A percentile compares a stretch with the other conserved stretches of the same genome.
phyloP scores from a whole-genome alignment of 495 filamentous ascomycete genomes.

The Lasiosphaeriaceae sp. region DNA sequence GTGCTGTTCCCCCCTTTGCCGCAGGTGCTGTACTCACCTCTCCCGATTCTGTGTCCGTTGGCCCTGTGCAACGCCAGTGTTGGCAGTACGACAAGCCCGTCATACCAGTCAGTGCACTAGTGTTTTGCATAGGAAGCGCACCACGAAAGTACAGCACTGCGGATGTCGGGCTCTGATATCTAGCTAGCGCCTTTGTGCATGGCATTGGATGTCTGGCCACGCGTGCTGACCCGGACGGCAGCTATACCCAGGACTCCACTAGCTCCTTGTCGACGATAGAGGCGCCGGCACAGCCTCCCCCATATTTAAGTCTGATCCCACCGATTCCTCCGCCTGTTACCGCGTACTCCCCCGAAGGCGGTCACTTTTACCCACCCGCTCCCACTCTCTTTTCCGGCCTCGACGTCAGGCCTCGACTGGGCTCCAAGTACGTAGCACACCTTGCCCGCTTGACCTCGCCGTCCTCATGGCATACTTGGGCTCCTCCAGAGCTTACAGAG shows the following conservation, averaged over 20 bases:
- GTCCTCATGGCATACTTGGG: constrained; percentile 24
- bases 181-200: constrained; percentile 11
- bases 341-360: constrained; percentile 42
- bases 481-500: constrained; percentile 35
- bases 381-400: constrained; percentile 42
- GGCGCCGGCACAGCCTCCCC: constrained; percentile 41
- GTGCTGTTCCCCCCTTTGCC: constrained; percentile 23
- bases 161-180: constrained; percentile 24
- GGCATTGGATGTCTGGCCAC: constrained; percentile 20
- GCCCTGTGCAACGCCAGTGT: constrained; percentile 39
- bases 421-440: constrained; percentile 46
- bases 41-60: constrained; percentile 41
- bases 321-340: constrained; percentile 41
- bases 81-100: constrained; percentile 43
- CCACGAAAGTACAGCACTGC: constrained; percentile 20
- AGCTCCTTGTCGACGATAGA: constrained; percentile 44
- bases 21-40: constrained; percentile 30
- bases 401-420: constrained; percentile 48
- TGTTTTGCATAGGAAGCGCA: constrained; percentile 26
- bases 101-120: constrained; percentile 36
- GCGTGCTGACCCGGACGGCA: constrained; percentile 35
- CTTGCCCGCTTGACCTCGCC: constrained; percentile 3
- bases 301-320: constrained; percentile 42
- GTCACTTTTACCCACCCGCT: constrained; percentile 39
- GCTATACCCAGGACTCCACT: constrained; percentile 45